phyloP scores from a whole-genome alignment of 805 yeast species.

The Naumovozyma baii region DNA sequence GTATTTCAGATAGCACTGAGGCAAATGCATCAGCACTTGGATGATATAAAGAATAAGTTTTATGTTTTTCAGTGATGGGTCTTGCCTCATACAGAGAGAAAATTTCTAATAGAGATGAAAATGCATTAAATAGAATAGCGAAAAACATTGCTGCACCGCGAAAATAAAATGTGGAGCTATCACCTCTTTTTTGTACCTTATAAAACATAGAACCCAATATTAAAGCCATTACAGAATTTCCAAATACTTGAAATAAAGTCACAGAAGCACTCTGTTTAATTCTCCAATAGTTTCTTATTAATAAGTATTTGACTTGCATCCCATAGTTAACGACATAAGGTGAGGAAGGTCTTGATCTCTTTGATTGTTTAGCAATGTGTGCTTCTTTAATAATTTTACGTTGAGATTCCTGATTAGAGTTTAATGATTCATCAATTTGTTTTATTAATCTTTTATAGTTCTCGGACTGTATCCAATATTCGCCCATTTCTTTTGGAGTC shows the following conservation, averaged over 20 bases:
- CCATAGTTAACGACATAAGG: conserved; percentile 44
- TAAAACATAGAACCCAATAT: conserved; percentile 50
- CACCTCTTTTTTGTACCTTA: conserved; percentile 31
- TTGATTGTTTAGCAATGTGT: conserved; percentile 45
- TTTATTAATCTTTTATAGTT: conserved; percentile 33
- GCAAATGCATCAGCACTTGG: conserved; percentile 54
- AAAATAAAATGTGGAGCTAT: conserved; percentile 41
- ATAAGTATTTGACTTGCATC: conserved; percentile 42
- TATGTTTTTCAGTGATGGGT: conserved; percentile 50
- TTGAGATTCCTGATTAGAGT: conserved; percentile 16
- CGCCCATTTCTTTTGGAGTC: conserved; percentile 53
- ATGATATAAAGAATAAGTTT: conserved; percentile 45
- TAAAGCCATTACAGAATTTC: conserved; percentile 45
- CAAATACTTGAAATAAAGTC: conserved; percentile 33
- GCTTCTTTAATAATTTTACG: conserved; percentile 27
- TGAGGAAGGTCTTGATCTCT: conserved; percentile 37
- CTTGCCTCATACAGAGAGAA: conserved; percentile 45
- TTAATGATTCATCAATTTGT: conserved; percentile 38
- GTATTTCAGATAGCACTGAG: conserved; percentile 42
- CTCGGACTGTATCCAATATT: conserved; percentile 45
- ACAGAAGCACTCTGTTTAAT: conserved; percentile 42
- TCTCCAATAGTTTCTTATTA: conserved; percentile 41
- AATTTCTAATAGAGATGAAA: conserved; percentile 51
- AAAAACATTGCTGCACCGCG: conserved; percentile 62
- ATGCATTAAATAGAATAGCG: conserved; percentile 53